Conservation (phyloP, 2,329 filamentous ascomycete species). For the Hypoxylon sp. region DNA sequence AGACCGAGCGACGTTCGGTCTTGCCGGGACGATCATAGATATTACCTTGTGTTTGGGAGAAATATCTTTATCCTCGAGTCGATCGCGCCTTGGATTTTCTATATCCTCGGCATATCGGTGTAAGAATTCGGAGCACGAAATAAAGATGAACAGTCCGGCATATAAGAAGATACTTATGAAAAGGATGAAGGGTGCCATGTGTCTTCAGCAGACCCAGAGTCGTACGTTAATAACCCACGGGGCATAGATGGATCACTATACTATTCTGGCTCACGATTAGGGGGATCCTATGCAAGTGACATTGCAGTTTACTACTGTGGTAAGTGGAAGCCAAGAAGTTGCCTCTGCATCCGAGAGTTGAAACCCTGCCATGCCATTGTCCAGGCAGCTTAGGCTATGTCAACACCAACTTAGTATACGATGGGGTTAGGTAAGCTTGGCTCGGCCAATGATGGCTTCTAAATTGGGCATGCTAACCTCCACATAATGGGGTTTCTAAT, state of each 20-base stretch:
- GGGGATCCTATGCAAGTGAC: conserved; percentile 29
- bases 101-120: conserved; percentile 7
- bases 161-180: background rate
- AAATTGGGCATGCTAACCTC: conserved; percentile 27
- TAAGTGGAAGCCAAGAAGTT: conserved; percentile 27
- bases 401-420: conserved; percentile 19
- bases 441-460: conserved; percentile 30
- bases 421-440: conserved; percentile 33
- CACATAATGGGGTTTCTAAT: conserved; percentile 19
- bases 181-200: conserved; percentile 12
- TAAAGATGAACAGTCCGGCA: conserved; percentile 7
- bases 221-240: conserved; percentile 4
- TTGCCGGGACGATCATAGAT: conserved; percentile 6
- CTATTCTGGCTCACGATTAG: conserved; percentile 8
- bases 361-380: conserved; percentile 21
- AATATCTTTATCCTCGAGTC: conserved; percentile 10
- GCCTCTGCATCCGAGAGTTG: conserved; percentile 14
- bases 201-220: conserved; percentile 12
- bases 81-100: conserved; percentile 1
- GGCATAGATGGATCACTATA: background rate
- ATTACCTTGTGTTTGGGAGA: conserved; percentile 6
- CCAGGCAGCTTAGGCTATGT: conserved; percentile 7
- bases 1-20: background rate
- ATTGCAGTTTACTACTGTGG: conserved; percentile 26
- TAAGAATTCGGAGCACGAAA: conserved; percentile 14